phyloP scores from a whole-genome alignment of 129 eudicot species.

The Solidago caesia region DNA sequence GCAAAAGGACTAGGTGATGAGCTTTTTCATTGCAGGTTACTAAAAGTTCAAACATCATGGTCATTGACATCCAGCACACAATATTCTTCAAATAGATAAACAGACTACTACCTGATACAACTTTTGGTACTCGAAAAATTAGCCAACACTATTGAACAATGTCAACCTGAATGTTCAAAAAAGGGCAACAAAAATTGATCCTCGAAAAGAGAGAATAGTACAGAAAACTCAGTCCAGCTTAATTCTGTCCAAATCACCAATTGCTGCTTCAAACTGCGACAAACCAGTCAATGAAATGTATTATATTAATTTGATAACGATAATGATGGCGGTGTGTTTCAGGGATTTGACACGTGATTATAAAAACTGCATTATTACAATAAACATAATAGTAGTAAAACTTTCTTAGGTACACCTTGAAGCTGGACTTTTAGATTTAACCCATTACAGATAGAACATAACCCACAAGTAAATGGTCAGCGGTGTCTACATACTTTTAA shows the following conservation, averaged over 20 bases:
- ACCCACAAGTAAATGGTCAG: not conserved
- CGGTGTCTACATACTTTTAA: no score
- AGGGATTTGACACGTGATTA: not conserved
- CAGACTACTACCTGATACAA: slow-evolving; percentile 5
- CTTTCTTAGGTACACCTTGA: no score
- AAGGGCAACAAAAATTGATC: slow-evolving; percentile 13
- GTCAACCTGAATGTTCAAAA: not conserved
- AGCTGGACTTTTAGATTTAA: no score
- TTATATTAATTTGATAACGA: not conserved
- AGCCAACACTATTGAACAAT: not conserved
- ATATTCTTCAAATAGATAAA: not conserved
- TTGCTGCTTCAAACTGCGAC: slow-evolving; percentile 83
- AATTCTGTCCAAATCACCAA: slow-evolving; percentile 74
- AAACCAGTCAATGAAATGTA: not conserved
- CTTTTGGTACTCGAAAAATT: not conserved
- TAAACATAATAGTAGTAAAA: no score
- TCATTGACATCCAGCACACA: not conserved
- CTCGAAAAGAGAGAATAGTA: not conserved
- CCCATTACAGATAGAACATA: no score
- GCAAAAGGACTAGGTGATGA: not conserved
- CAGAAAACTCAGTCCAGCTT: slow-evolving; percentile 57
- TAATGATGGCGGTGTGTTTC: not conserved
- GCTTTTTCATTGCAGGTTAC: slow-evolving; percentile 5
- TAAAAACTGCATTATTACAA: no score
- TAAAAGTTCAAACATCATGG: slow-evolving; percentile 3